Evolutionary conservation across 1,139 yeast genomes (phyloP).

Genomic region (Candida freyschussii): DNA sequence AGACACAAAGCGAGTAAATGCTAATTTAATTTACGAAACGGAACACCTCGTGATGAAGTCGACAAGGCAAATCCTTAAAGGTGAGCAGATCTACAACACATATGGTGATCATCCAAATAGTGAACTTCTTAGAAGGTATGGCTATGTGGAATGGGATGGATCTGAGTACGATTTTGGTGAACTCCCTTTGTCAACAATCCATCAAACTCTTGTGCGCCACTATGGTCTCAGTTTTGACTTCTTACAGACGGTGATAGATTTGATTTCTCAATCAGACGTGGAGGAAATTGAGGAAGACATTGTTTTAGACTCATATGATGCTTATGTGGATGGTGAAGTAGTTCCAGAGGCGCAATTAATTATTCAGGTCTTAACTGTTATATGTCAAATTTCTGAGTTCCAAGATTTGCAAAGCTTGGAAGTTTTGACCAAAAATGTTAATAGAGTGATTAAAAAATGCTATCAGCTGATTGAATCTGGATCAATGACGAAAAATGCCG

Average conservation of each 20-base stretch:
- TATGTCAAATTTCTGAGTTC: slow-evolving; percentile 34
- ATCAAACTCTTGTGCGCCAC: slow-evolving; percentile 21
- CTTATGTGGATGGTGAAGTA: slow-evolving; percentile 52
- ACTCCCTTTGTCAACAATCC: slow-evolving; percentile 43
- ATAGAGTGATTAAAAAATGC: slow-evolving; percentile 29
- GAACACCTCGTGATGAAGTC: slow-evolving; percentile 62
- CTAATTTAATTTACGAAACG: slow-evolving; percentile 52
- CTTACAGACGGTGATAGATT: slow-evolving; percentile 14
- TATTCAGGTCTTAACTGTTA: slow-evolving; percentile 46
- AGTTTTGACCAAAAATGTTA: slow-evolving; percentile 34
- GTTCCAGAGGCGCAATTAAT: slow-evolving; percentile 52
- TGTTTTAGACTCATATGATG: slow-evolving; percentile 58
- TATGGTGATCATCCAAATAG: slow-evolving; percentile 90
- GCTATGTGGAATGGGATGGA: slow-evolving; percentile 76
- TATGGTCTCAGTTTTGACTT: slow-evolving; percentile 12
- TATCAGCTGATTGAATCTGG: slow-evolving; percentile 29
- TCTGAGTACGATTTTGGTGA: slow-evolving; percentile 83
- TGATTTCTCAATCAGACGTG: slow-evolving; percentile 26
- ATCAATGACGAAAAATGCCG: slow-evolving; percentile 26
- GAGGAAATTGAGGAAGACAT: slow-evolving; percentile 45
- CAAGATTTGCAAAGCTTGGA: slow-evolving; percentile 45
- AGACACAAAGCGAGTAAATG: slow-evolving; percentile 74
- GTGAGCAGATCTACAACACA: slow-evolving; percentile 78
- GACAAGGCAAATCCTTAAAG: slow-evolving; percentile 52
- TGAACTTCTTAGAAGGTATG: slow-evolving; percentile 83